Base-by-base conservation (phyloP, 2,329 filamentous ascomycete genomes). In the Herpotrichia juniperi region DNA sequence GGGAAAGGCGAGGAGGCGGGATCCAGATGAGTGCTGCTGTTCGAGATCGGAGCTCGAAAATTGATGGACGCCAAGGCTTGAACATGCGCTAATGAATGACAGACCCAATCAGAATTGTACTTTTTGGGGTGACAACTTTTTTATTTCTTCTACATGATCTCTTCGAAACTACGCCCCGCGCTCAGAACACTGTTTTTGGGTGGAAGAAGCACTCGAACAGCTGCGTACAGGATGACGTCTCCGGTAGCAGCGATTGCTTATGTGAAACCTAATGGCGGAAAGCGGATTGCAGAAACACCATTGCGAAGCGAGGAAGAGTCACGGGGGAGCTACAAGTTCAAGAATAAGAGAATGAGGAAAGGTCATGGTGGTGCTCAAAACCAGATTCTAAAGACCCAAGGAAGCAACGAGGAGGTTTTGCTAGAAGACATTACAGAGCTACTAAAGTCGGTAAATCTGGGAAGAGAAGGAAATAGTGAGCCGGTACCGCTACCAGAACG, bases 401-500 rank as follows among this genome's bases (percentile, higher is more conserved):
- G 79, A 11, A 78, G 72, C 22, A 79, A 79, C 49, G 79, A 81
- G 53, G 78, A 81, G 50, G 74, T 81, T 30, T 57, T 81, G 46
- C 61, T 81, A 12, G 64, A 73, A 24, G 79, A 81, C 60, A 72
- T 81, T 4, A 71, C 72, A 8, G 67, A 67, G 28, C 61, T 81
- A 43, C 66, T 81, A 46, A 67, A 74, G 49, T 68, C 70, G n/a
- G 48, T 69, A 31, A 59, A 55, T 25, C 34, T 71, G 22, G 58
- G 64, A 61, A 59, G 52, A 54, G 58, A 66, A 14, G 53, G 50
- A 17, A 56, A 54, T n/a, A 51, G 50, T 9, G 45, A 47, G 11
- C 39, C 57, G 9, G 51, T 47, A 26, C 22, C 55, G 17, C 75
- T 92, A 1, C 89, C 90, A 1, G 83, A 87, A 59, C 79, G 80